These are phyloP conservation scores for Neurospora discreta DNA, from an alignment of 495 filamentous ascomycete genomes.

Conservation along the genomic window DNA sequence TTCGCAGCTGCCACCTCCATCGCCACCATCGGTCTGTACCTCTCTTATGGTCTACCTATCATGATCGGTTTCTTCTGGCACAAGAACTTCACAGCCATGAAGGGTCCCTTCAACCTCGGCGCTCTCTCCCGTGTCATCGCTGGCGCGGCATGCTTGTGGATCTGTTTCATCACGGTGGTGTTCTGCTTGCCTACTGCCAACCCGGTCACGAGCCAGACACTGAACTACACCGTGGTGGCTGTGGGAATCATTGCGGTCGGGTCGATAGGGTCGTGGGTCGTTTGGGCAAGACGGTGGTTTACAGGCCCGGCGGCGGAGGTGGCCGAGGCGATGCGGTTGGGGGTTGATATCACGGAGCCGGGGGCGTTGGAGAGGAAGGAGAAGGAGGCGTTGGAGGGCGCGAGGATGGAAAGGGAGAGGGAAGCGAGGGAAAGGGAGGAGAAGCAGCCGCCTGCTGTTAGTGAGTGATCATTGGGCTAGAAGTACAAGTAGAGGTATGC, in stretches of 20 bases:
- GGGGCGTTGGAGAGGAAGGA: slow-evolving; percentile 34
- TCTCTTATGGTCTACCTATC: slow-evolving; percentile 56
- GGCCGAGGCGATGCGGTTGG: slow-evolving; percentile 35
- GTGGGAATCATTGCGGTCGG: slow-evolving; percentile 47
- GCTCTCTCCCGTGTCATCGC: slow-evolving; percentile 42
- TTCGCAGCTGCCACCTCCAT: slow-evolving; percentile 54
- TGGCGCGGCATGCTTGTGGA: slow-evolving; percentile 40
- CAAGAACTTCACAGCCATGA: slow-evolving; percentile 25
- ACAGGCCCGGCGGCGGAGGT: slow-evolving; percentile 45
- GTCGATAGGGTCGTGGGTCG: slow-evolving; percentile 18
- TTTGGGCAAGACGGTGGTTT: slow-evolving; percentile 46
- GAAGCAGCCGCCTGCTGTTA: neutral
- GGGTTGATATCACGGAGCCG: slow-evolving; percentile 36
- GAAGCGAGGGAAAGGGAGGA: neutral
- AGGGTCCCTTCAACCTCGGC: slow-evolving; percentile 50
- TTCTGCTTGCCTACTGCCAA: slow-evolving; percentile 53
- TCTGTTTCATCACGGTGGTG: slow-evolving; percentile 47
- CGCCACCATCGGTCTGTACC: slow-evolving; percentile 58
- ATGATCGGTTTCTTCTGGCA: slow-evolving; percentile 43
- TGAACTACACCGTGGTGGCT: slow-evolving; percentile 54
- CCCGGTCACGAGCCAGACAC: slow-evolving; percentile 44
- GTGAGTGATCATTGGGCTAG: neutral
- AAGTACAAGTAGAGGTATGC: no score
- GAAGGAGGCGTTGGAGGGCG: slow-evolving; percentile 10
- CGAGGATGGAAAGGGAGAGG: neutral